Percentiles rank a stretch among this genome's conserved stretches.
These are phyloP conservation scores for Dactylellina sp. DNA, from an alignment of 2,329 filamentous ascomycete genomes.

Conservation along the genomic window DNA sequence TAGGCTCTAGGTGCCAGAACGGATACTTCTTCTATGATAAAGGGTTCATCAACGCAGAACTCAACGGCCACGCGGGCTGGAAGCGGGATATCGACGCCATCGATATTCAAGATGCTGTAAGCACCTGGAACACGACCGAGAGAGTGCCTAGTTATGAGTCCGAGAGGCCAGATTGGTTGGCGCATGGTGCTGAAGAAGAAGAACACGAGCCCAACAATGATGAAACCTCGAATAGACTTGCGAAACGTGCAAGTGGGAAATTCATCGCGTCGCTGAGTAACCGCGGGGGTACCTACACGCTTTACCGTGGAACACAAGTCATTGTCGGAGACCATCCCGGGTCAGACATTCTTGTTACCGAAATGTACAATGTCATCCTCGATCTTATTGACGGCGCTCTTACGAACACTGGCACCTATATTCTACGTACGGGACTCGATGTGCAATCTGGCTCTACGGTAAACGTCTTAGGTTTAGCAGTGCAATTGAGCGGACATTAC, in stretches of 20 bases:
- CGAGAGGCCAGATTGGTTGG: slow-evolving; percentile 11
- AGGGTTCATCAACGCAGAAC: slow-evolving; percentile 23
- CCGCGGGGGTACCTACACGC: slow-evolving; percentile 1
- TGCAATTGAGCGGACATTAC: slow-evolving; percentile 1
- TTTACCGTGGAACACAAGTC: slow-evolving; percentile 3
- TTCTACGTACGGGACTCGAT: slow-evolving; percentile 4
- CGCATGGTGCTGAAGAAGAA: background rate
- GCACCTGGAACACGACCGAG: slow-evolving; percentile 31
- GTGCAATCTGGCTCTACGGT: slow-evolving; percentile 9
- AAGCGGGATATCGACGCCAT: background rate
- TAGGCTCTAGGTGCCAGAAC: slow-evolving; percentile 26
- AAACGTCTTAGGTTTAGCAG: slow-evolving; percentile 14
- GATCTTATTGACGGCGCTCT: slow-evolving; percentile 12
- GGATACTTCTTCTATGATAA: slow-evolving; percentile 30
- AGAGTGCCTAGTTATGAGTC: slow-evolving; percentile 6
- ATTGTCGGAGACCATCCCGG: background rate
- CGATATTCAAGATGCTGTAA: background rate
- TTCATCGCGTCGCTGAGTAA: slow-evolving; percentile 1
- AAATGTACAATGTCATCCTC: slow-evolving; percentile 8
- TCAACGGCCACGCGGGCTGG: slow-evolving; percentile 22
- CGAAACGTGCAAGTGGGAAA: slow-evolving; percentile 12
- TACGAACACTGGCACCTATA: background rate
- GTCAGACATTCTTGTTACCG: background rate
- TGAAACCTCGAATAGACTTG: background rate
- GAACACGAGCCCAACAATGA: background rate